Evolutionary conservation across 2,329 filamentous ascomycete genomes (phyloP).

Genomic region (Colletotrichum melonis): DNA sequence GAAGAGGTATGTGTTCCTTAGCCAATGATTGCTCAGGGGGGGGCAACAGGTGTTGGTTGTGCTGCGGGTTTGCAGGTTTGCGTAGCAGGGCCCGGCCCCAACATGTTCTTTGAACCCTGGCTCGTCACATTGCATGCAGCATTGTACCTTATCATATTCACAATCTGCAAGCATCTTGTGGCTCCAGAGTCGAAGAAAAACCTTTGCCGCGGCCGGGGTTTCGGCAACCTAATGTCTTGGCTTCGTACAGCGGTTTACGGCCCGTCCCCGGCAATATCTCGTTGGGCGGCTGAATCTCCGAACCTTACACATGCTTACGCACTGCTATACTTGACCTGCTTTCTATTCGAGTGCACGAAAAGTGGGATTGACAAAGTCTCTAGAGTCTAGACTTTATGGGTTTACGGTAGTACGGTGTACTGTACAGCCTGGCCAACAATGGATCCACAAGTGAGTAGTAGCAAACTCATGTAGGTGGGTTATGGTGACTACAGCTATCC

Average conservation of each 20-base stretch:
- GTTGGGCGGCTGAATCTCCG: neutral
- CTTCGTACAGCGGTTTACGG: neutral
- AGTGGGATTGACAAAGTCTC: neutral
- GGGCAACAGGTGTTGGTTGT: neutral
- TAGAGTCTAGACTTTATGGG: neutral
- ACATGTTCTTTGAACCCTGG: neutral
- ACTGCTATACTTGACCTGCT: neutral
- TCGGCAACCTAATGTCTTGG: neutral
- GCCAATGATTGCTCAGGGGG: neutral
- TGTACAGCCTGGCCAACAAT: neutral
- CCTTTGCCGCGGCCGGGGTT: neutral
- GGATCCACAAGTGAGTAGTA: neutral
- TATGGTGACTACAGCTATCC: neutral
- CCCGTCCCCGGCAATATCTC: neutral
- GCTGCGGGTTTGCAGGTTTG: no score
- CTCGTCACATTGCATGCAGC: neutral
- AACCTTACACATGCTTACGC: neutral
- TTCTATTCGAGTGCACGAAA: neutral
- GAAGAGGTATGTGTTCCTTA: no score
- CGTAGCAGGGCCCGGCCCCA: neutral
- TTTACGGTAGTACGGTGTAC: no score
- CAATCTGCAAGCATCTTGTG: neutral
- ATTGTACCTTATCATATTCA: neutral
- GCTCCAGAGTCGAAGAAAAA: neutral
- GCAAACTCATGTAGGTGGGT: neutral